phyloP scores from a whole-genome alignment of 177 flowering plant species.

The Vitis hybrid region DNA sequence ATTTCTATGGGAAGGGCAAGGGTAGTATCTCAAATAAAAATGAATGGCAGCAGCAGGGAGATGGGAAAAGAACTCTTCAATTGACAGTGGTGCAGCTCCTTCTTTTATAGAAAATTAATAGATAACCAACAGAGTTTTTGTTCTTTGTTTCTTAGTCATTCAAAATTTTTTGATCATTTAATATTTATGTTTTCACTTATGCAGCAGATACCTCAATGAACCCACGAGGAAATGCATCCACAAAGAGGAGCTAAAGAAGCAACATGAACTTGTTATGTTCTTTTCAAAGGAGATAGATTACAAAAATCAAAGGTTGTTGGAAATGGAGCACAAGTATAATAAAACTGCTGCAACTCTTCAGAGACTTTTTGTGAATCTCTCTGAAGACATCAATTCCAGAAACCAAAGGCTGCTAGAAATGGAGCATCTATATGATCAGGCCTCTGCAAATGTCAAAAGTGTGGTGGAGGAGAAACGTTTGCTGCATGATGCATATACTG shows the following conservation, averaged over 20 bases:
- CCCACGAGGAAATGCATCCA: too few species aligned
- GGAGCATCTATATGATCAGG: slow-evolving; percentile 12
- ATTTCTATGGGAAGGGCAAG: too few species aligned
- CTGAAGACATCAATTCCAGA: slow-evolving; percentile 19
- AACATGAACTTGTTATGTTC: neutral
- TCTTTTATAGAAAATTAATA: too few species aligned
- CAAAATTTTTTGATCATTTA: too few species aligned
- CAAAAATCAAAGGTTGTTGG: slow-evolving; percentile 20
- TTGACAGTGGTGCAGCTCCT: too few species aligned
- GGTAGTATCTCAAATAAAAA: too few species aligned
- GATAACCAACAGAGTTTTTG: too few species aligned
- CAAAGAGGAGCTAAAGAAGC: slow-evolving; percentile 5
- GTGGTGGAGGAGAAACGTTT: slow-evolving; percentile 13
- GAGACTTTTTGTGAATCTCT: slow-evolving; percentile 2
- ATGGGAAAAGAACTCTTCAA: too few species aligned
- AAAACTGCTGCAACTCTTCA: slow-evolving; percentile 5
- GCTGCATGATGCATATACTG: slow-evolving; percentile 2
- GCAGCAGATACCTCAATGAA: too few species aligned
- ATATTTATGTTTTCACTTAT: too few species aligned
- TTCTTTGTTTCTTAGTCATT: too few species aligned
- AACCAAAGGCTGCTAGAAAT: slow-evolving; percentile 12
- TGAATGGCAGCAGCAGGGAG: too few species aligned
- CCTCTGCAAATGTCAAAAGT: slow-evolving; percentile 7
- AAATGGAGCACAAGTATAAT: slow-evolving; percentile 13
- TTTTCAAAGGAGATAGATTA: slow-evolving; percentile 23